Percentiles rank a stretch among this genome's conserved stretches.
Evolutionary conservation across 2,329 filamentous ascomycete genomes (phyloP).

Genomic region (Fusarium pseudoanthophilum): DNA sequence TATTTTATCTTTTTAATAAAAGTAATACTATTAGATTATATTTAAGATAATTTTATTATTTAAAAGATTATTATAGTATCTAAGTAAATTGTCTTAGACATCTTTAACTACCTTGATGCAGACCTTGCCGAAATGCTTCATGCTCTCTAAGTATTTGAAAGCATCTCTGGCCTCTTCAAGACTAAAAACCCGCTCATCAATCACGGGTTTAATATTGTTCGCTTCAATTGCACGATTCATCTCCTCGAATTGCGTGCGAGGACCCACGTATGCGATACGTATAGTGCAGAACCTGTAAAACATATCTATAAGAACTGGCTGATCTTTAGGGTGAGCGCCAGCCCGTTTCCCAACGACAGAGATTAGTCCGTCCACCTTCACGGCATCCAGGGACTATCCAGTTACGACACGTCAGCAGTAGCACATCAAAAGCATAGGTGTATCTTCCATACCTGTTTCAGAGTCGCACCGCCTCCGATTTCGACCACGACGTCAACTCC

Average conservation of each 20-base stretch:
- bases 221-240: background rate
- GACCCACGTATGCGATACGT: background rate
- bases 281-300: background rate
- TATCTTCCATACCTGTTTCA: background rate
- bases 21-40: background rate
- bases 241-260: background rate
- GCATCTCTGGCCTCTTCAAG: background rate
- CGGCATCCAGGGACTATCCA: background rate
- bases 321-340: background rate
- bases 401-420: background rate
- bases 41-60: fast-evolving
- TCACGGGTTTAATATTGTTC: background rate
- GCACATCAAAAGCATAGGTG: background rate
- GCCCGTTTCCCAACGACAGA: background rate
- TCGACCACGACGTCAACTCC: background rate
- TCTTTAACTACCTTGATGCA: background rate
- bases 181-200: background rate
- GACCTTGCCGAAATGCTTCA: background rate
- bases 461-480: background rate
- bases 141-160: background rate
- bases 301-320: background rate
- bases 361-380: background rate
- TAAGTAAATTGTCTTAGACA: background rate
- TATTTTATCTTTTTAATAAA: no score
- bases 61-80: background rate